Conservation (phyloP, 257 asterid genomes). For the Haberlea rhodopensis region DNA sequence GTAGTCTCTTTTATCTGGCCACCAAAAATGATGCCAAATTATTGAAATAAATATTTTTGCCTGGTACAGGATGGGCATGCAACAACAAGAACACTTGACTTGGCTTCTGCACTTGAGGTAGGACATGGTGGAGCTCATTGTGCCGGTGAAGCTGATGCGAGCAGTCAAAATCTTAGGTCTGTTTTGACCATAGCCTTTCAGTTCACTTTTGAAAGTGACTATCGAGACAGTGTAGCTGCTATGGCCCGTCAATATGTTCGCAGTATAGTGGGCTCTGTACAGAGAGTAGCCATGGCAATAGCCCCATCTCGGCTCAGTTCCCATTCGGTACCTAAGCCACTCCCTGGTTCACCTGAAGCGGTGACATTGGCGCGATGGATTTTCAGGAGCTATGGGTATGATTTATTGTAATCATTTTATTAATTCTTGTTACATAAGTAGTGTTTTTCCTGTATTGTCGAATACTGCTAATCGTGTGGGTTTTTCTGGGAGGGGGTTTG, state of each 20-base stretch:
- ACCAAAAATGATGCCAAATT: background rate
- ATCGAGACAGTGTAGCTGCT: conserved; percentile 75
- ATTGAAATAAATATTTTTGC: background rate
- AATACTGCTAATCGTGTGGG: background rate
- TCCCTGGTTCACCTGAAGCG: conserved; percentile 82
- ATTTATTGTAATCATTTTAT: background rate
- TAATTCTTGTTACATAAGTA: background rate
- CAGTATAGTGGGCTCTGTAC: conserved; percentile 78
- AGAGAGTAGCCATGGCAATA: conserved; percentile 86
- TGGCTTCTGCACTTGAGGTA: conserved; percentile 81
- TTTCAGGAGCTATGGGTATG: conserved; percentile 76
- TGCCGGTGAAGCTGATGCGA: conserved; percentile 50
- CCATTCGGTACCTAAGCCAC: conserved; percentile 53
- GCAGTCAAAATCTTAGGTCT: conserved; percentile 60
- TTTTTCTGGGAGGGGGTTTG: too few species aligned
- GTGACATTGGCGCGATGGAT: conserved; percentile 72
- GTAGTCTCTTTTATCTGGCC: conserved; percentile 6
- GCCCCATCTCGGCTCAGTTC: conserved; percentile 70
- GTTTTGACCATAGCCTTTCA: conserved; percentile 92
- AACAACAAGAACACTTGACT: conserved; percentile 70
- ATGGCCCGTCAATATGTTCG: conserved; percentile 96
- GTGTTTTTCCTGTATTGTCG: background rate
- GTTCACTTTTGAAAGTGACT: conserved; percentile 84
- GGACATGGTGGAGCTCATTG: conserved; percentile 59
- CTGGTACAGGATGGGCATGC: conserved; percentile 60